phyloP scores from a whole-genome alignment of 495 filamentous ascomycete genomes.

The Penicillium paxilli region DNA sequence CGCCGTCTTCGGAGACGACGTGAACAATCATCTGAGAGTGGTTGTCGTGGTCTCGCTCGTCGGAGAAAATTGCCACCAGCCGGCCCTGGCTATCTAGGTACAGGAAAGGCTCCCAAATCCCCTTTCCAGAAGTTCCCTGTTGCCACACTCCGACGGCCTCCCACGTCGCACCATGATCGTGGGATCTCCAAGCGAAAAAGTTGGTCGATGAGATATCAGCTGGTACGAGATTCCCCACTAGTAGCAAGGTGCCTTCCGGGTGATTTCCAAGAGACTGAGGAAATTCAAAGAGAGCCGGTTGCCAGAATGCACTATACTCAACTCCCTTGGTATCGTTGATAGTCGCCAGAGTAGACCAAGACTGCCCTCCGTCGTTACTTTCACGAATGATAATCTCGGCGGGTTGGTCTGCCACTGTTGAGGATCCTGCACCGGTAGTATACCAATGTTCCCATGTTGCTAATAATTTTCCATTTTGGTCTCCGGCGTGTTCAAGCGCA shows the following conservation, averaged over 20 bases:
- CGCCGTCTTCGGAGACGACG: too few relatives aligned
- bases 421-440: background rate
- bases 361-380: background rate
- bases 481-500: background rate
- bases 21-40: conserved; percentile 4
- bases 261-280: background rate
- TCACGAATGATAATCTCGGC: background rate
- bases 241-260: conserved; percentile 1
- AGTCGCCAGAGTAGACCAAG: background rate
- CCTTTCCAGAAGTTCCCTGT: background rate
- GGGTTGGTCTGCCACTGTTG: background rate
- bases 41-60: background rate
- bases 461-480: background rate
- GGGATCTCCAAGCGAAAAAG: conserved; percentile 4
- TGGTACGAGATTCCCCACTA: conserved; percentile 1
- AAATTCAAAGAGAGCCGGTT: conserved; percentile 4
- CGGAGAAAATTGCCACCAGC: conserved; percentile 3
- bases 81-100: background rate
- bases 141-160: background rate
- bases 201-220: background rate
- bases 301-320: background rate
- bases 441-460: background rate
- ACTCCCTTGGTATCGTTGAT: background rate
- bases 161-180: conserved; percentile 1
- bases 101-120: conserved; percentile 6